phyloP scores from a whole-genome alignment of 2,329 filamentous ascomycete genomes.

The Periconia sp. region DNA sequence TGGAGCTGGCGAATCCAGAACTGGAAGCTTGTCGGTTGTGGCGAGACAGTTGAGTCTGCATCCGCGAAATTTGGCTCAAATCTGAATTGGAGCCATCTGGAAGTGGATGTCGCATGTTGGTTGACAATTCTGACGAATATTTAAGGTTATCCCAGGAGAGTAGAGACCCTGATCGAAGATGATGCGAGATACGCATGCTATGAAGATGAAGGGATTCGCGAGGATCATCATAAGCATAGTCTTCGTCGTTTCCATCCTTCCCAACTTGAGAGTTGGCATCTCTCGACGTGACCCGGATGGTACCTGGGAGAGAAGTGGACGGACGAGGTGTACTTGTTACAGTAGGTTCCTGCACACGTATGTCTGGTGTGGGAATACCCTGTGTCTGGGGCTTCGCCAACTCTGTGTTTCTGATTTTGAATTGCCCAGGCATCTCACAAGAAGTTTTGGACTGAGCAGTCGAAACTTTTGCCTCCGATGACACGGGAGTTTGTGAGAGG shows the following conservation, averaged over 20 bases:
- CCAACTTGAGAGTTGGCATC: neutral
- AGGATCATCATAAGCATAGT: conserved; percentile 16
- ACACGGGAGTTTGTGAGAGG: conserved; percentile 29
- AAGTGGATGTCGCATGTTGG: conserved; percentile 10
- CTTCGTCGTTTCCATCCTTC: conserved; percentile 1
- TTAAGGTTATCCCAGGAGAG: conserved; percentile 39
- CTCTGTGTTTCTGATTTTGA: neutral
- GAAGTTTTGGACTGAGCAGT: conserved; percentile 14
- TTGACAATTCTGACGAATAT: conserved; percentile 21
- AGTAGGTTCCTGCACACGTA: conserved; percentile 24
- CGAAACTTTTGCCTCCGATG: conserved; percentile 12
- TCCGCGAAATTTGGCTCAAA: conserved; percentile 17
- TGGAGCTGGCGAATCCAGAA: conserved; percentile 39
- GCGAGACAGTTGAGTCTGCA: conserved; percentile 11
- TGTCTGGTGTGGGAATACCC: conserved; percentile 5
- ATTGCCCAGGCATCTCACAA: neutral
- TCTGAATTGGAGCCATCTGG: conserved; percentile 22
- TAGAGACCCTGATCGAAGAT: conserved; percentile 46
- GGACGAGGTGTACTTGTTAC: conserved; percentile 15
- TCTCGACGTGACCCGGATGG: conserved; percentile 9
- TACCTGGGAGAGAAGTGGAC: conserved; percentile 15
- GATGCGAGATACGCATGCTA: conserved; percentile 49
- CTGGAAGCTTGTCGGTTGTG: conserved; percentile 37
- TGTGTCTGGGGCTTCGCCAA: neutral
- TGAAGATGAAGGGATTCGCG: conserved; percentile 44